A percentile compares a stretch with the other conserved stretches of the same genome.
Conservation (phyloP, 768 basidiomycete genomes). For the Lactarius trivialis region DNA sequence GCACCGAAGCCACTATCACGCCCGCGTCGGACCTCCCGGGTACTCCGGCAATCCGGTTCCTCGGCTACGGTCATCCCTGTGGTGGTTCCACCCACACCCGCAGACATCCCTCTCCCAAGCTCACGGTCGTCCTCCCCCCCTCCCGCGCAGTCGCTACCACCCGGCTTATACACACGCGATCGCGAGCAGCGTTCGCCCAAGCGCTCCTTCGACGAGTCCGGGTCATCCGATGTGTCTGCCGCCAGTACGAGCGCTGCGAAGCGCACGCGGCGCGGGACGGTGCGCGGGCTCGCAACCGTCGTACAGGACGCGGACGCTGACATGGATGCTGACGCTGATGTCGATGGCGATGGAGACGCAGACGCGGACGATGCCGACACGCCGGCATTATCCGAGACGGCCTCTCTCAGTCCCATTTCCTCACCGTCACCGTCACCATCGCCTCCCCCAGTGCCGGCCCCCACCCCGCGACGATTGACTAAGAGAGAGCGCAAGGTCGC, state of each 20-base stretch:
- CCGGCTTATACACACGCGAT: constrained; percentile 27
- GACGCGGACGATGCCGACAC: constrained; percentile 29
- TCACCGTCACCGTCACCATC: constrained; percentile 29
- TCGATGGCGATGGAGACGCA: constrained; percentile 25
- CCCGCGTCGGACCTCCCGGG: constrained; percentile 14
- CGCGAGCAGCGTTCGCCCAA: constrained; percentile 45
- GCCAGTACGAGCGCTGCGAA: constrained; percentile 28
- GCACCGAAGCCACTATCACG: constrained; percentile 16
- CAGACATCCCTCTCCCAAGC: constrained; percentile 33
- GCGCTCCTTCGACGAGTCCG: constrained; percentile 53
- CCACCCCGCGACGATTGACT: constrained; percentile 42
- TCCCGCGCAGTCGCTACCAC: constrained; percentile 27
- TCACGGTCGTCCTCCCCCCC: constrained; percentile 34
- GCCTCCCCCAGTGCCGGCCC: constrained; percentile 27
- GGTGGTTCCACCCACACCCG: constrained; percentile 27
- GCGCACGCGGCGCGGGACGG: constrained; percentile 24
- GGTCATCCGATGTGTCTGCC: constrained; percentile 32
- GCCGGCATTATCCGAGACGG: constrained; percentile 39
- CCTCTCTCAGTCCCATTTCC: constrained; percentile 28
- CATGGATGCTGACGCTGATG: constrained; percentile 30
- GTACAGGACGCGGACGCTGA: constrained; percentile 24
- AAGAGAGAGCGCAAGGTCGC: constrained; percentile 62
- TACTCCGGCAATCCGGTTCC: constrained; percentile 4
- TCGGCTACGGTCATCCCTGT: constrained; percentile 8
- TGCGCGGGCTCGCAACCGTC: constrained; percentile 5